Base-by-base conservation (phyloP, 176 grass and related monocot species). In the Oryza rufipogon region DNA sequence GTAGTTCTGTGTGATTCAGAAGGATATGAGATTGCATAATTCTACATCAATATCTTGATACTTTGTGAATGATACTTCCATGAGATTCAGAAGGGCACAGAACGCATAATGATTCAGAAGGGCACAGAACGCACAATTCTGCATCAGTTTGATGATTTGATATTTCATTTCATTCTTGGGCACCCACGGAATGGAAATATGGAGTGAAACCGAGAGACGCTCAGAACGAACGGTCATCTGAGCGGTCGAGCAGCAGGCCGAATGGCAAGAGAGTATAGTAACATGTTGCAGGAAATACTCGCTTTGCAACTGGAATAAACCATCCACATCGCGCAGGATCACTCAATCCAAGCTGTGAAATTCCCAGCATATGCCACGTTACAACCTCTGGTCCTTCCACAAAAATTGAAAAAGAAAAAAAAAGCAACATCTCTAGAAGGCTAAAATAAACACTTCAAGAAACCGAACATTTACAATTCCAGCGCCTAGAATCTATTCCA, bases 381-480 rank as follows among this genome's bases (percentile, higher is more conserved):
- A 66, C 67, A 48, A 34, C 26, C 41, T 3, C 34, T 17, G 66
- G 78, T 33, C 1, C 30, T 30, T n/a, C 39, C 15, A 79, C 1
- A 45, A 74, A 44, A 36, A 30, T 17, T 6, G 12, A 1, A 58
- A 80, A 78, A 80, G 73, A 52, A 2, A n/a, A 2, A 58, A 69
- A 78, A 52, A 2, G 41, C 13, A 26, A 25, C 15, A 42, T 83
- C 14, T 68, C 75, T 69, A 46, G 15, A 71, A 9, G 26, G 22
- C 52, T 23, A 73, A 67, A 66, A 26, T 9, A 19, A 14, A 19
- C 17, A 74, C 36, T 38, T 38, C 36, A 38, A 38, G 36, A 38
- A 38, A 38, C 36, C 36, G 36, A 38, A 38, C 81, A 87, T 87
- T 80, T 87, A 84, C 76, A 87, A 51, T 65, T 76, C 42, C 80